These are phyloP conservation scores for Kwoniella bestiolae DNA, from an alignment of 768 basidiomycete genomes.

Conservation along the genomic window DNA sequence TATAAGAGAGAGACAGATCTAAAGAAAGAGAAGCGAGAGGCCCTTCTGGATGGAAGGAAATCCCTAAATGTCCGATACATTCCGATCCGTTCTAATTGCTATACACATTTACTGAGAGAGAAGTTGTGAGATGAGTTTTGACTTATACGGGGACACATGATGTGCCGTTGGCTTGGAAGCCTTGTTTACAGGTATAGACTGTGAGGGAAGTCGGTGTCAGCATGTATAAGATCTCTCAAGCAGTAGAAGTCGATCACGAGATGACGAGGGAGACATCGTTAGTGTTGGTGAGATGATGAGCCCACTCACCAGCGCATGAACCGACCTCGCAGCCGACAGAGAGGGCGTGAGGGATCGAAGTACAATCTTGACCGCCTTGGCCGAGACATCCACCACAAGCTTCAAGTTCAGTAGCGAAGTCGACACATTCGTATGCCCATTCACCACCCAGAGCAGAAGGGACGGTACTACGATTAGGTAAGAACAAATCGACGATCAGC, in stretches of 20 bases:
- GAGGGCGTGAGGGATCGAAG: slow-evolving; percentile 40
- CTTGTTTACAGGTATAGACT: slow-evolving; percentile 48
- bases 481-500: not conserved
- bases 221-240: no score
- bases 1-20: not conserved
- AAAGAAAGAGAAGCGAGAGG: not conserved
- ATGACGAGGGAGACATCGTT: slow-evolving; percentile 7
- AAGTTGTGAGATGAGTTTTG: not conserved
- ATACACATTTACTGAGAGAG: not conserved
- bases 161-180: slow-evolving; percentile 43
- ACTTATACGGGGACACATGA: slow-evolving; percentile 32
- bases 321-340: slow-evolving; percentile 49
- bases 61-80: slow-evolving; percentile 2
- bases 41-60: not conserved
- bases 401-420: slow-evolving; percentile 50
- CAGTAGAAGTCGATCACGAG: no score
- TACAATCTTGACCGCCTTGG: slow-evolving; percentile 51
- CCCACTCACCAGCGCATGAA: slow-evolving; percentile 39
- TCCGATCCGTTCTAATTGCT: slow-evolving; percentile 3
- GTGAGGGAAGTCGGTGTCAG: not conserved
- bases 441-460: slow-evolving; percentile 36
- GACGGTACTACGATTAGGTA: slow-evolving; percentile 24
- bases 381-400: slow-evolving; percentile 53
- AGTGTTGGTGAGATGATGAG: not conserved
- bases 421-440: slow-evolving; percentile 56